phyloP scores from a whole-genome alignment of 257 asterid species.

The Rauvolfia tetraphylla region DNA sequence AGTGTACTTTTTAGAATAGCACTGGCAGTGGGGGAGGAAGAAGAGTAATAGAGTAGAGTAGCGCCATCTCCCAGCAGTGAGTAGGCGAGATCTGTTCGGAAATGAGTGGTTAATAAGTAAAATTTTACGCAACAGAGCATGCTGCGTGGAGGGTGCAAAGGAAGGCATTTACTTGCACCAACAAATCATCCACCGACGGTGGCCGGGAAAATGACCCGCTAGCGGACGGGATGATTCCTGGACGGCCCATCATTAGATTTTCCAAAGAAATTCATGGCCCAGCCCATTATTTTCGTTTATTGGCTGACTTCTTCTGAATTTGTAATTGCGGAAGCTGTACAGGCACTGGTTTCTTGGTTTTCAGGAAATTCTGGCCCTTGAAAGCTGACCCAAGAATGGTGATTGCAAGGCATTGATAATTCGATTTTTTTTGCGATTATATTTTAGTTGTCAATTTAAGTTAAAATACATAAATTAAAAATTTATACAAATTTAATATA shows the following conservation, averaged over 20 bases:
- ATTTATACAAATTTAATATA: too few species aligned
- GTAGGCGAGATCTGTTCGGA: not conserved
- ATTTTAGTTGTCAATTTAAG: too few species aligned
- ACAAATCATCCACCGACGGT: slow-evolving; percentile 10
- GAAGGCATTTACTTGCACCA: slow-evolving; percentile 1
- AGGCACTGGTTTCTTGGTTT: too few species aligned
- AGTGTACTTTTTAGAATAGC: too few species aligned
- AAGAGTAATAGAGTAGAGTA: not conserved
- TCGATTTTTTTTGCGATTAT: too few species aligned
- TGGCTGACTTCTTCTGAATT: too few species aligned
- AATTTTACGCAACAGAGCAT: not conserved
- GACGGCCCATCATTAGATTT: not conserved
- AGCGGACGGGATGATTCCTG: not conserved
- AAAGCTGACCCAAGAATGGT: too few species aligned
- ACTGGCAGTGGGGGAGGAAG: not conserved
- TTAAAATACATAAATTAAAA: too few species aligned
- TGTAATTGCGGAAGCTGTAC: too few species aligned
- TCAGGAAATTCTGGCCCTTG: too few species aligned
- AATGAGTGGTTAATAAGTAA: not conserved
- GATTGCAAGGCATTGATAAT: too few species aligned
- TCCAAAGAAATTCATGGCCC: not conserved
- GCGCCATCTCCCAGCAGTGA: not conserved
- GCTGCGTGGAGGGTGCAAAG: not conserved
- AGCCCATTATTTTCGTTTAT: too few species aligned
- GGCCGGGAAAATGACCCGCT: slow-evolving; percentile 18